A percentile compares a stretch with the other conserved stretches of the same genome.
These are phyloP conservation scores for Pichia membranifaciens DNA, from an alignment of 805 yeast species.

Conservation along the genomic window DNA sequence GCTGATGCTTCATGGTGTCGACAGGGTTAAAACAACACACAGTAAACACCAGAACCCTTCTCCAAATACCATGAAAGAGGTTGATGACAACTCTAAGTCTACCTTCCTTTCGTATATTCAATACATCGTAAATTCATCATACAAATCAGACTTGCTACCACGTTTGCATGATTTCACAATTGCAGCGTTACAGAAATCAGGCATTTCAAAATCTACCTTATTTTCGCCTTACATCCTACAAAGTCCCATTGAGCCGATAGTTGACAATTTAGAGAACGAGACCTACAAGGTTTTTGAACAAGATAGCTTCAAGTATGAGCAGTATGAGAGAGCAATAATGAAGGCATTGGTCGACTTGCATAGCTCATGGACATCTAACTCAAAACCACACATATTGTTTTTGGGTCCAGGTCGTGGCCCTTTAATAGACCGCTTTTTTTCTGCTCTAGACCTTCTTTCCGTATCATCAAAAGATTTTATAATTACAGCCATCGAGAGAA, in stretches of 20 bases:
- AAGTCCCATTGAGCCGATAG: slow-evolving; percentile 69
- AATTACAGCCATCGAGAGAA: slow-evolving; percentile 69
- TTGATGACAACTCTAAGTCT: slow-evolving; percentile 11
- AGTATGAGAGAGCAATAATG: slow-evolving; percentile 59
- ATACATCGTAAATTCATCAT: slow-evolving; percentile 18
- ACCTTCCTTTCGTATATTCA: slow-evolving; percentile 29
- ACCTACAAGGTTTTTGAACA: slow-evolving; percentile 67
- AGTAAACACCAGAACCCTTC: background rate
- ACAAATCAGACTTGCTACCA: slow-evolving; percentile 23
- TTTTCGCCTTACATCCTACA: slow-evolving; percentile 23
- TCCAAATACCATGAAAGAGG: slow-evolving; percentile 1
- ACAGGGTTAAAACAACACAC: slow-evolving; percentile 29
- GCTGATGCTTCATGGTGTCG: slow-evolving; percentile 50
- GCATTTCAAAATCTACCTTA: slow-evolving; percentile 9
- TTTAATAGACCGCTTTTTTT: slow-evolving; percentile 49
- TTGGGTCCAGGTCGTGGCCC: slow-evolving; percentile 92
- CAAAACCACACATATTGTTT: slow-evolving; percentile 38
- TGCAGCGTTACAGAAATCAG: slow-evolving; percentile 17
- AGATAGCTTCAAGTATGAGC: slow-evolving; percentile 62
- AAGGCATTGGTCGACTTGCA: slow-evolving; percentile 42
- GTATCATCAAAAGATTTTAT: slow-evolving; percentile 22
- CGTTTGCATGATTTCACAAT: slow-evolving; percentile 26
- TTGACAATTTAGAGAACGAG: slow-evolving; percentile 46
- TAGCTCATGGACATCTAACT: slow-evolving; percentile 3
- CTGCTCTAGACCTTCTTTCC: slow-evolving; percentile 34